These are phyloP conservation scores for Hippophae tibetana DNA, from an alignment of 306 rosid species.

Conservation along the genomic window DNA sequence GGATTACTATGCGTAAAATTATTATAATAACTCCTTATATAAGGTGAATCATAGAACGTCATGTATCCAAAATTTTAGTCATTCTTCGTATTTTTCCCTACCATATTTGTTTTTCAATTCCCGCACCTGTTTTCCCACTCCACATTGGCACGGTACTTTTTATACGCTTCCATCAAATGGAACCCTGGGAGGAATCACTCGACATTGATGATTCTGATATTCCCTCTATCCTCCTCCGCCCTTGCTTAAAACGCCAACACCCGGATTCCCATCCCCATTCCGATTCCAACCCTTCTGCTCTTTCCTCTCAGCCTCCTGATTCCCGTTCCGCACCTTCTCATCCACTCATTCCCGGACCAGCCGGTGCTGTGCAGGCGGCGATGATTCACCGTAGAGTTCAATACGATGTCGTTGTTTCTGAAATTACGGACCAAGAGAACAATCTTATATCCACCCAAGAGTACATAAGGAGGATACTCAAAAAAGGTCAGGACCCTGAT, in stretches of 20 bases:
- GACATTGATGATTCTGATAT: constrained; percentile 55
- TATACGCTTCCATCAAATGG: constrained; percentile 2
- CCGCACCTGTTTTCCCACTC: too few relatives aligned
- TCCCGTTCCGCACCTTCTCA: constrained; percentile 6
- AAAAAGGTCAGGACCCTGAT: constrained; percentile 24
- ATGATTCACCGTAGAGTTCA: constrained; percentile 39
- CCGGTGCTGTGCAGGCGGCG: constrained; percentile 64
- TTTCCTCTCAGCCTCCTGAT: background rate
- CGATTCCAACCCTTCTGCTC: constrained; percentile 19
- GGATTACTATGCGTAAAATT: too few relatives aligned
- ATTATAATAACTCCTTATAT: too few relatives aligned
- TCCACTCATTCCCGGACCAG: constrained; percentile 67
- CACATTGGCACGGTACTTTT: too few relatives aligned
- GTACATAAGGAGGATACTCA: constrained; percentile 39
- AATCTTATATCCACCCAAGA: constrained; percentile 55
- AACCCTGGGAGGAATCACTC: constrained; percentile 49
- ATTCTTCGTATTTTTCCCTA: too few relatives aligned
- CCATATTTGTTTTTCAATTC: too few relatives aligned
- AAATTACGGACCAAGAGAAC: constrained; percentile 9
- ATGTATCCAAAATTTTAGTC: too few relatives aligned
- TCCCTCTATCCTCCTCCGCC: constrained; percentile 15
- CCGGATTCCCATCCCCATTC: background rate
- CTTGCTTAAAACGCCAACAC: constrained; percentile 8
- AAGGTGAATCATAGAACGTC: too few relatives aligned
- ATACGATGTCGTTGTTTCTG: background rate